Evolutionary conservation across 2,329 filamentous ascomycete genomes (phyloP).

Genomic region (Phaeosphaeriaceae sp.): DNA sequence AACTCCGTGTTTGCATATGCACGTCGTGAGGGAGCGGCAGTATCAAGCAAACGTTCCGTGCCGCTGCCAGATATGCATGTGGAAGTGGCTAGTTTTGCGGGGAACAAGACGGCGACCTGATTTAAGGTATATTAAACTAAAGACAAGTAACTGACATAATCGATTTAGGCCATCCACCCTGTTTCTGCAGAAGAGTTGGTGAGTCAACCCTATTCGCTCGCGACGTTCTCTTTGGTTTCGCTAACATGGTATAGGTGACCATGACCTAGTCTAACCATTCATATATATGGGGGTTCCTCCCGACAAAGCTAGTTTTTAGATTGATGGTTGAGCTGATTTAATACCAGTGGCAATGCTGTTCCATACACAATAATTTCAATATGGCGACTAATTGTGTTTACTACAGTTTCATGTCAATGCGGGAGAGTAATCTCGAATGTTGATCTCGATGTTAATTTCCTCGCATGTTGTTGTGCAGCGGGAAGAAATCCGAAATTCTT

Average conservation of each 20-base stretch:
- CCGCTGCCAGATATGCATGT: background rate
- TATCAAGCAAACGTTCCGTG: background rate
- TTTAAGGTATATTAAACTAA: too few relatives aligned
- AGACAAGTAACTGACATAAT: constrained; percentile 6
- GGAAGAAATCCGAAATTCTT: too few relatives aligned
- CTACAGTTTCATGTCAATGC: too few relatives aligned
- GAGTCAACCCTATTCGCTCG: constrained; percentile 5
- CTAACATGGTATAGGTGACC: constrained; percentile 26
- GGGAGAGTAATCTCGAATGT: too few relatives aligned
- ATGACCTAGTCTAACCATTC: constrained; percentile 27
- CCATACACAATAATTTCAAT: too few relatives aligned
- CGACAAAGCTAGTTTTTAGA: background rate
- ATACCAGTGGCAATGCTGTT: background rate
- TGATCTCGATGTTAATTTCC: too few relatives aligned
- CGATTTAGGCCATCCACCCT: constrained; percentile 44
- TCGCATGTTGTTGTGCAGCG: too few relatives aligned
- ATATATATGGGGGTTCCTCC: background rate
- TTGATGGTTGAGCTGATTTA: background rate
- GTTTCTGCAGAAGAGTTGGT: constrained; percentile 49
- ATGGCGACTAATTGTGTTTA: too few relatives aligned
- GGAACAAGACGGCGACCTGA: background rate
- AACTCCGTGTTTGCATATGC: constrained; percentile 18
- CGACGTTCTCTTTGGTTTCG: constrained; percentile 5
- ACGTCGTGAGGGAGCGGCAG: constrained; percentile 5
- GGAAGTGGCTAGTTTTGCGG: background rate